These are phyloP conservation scores for Fonsecaea pedrosoi DNA, from an alignment of 2,329 filamentous ascomycete species.

Conservation along the genomic window DNA sequence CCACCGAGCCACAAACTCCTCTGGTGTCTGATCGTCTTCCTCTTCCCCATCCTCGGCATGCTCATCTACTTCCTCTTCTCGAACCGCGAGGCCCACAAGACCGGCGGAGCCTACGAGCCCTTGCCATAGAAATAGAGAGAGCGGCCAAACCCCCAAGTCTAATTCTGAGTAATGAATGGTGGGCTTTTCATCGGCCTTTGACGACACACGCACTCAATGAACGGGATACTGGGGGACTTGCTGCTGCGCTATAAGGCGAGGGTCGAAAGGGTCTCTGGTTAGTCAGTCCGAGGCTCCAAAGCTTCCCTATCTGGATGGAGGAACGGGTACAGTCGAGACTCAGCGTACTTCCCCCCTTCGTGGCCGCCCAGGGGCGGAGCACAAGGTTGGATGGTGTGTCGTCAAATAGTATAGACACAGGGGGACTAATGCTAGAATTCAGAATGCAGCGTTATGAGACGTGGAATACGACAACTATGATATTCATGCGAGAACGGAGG, in stretches of 20 bases:
- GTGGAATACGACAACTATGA: not conserved
- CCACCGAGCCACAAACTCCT: constrained; percentile 30
- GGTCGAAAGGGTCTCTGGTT: not conserved
- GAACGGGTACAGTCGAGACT: not conserved
- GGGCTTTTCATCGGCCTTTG: too few relatives aligned
- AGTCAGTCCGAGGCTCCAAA: too few relatives aligned
- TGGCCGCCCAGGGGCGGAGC: not conserved
- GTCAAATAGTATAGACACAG: not conserved
- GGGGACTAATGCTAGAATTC: not conserved
- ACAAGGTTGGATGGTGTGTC: not conserved
- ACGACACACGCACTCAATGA: too few relatives aligned
- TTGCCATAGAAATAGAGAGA: constrained; percentile 17
- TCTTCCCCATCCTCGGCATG: constrained; percentile 36
- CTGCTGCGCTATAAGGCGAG: not conserved
- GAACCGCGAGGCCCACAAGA: constrained; percentile 31
- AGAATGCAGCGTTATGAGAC: not conserved
- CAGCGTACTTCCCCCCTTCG: not conserved
- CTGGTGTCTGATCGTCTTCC: constrained; percentile 33
- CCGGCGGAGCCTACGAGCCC: constrained; percentile 30
- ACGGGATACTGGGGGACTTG: not conserved
- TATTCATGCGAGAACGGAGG: too few relatives aligned
- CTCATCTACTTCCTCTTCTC: constrained; percentile 36
- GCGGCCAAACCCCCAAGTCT: too few relatives aligned
- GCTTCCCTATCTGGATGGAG: too few relatives aligned
- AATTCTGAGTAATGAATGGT: too few relatives aligned